Evolutionary conservation across 73 alveolate genomes (phyloP), one percentile per base, ranked within the genome.

Genomic region (Paramecium pentaurelia): DNA sequence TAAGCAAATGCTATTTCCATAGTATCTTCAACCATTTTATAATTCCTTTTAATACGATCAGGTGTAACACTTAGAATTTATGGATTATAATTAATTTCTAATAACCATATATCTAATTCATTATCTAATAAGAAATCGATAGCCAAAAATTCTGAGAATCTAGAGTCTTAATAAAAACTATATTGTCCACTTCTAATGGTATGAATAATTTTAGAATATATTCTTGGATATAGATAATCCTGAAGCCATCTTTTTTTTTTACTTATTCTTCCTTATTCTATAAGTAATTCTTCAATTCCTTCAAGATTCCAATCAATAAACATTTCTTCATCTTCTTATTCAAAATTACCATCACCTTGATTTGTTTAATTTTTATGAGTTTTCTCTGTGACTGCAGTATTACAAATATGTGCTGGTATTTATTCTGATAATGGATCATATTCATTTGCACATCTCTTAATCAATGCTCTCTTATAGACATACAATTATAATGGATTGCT

Each of bases 361-460:
- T 80, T 45, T 80, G 71, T 18, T 44, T 16, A 49, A 27, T 80
- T 45, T 44, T 49, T 32, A 38, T 47, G 49, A 27, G 77, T 45
- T 25, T 80, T 80, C 49, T 80, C 91, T 40, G 91, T 80, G n/a
- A 80, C 77, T 25, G 91, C 91, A 4, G 91, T 80, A 80, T 80
- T 80, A 47, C 91, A 80, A 18, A 80, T 80, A 49, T 80, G 91
- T 6, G 91, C 71, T 7, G 77, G 44, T 18, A 80, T 80, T 47
- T 40, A 34, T 49, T 80, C 71, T 20, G 91, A 80, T 22, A 49
- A 45, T 20, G 75, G 75, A 80, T 80, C 32, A 49, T 44, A 80
- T 80, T 45, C 71, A 45, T 34, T 44, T 16, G 91, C 91, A 47
- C 91, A 80, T 80, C 91, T 80, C 34, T 80, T 80, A 4, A 80